Base-by-base conservation (phyloP, 2,329 filamentous ascomycete genomes). In the Xylaria sp. region DNA sequence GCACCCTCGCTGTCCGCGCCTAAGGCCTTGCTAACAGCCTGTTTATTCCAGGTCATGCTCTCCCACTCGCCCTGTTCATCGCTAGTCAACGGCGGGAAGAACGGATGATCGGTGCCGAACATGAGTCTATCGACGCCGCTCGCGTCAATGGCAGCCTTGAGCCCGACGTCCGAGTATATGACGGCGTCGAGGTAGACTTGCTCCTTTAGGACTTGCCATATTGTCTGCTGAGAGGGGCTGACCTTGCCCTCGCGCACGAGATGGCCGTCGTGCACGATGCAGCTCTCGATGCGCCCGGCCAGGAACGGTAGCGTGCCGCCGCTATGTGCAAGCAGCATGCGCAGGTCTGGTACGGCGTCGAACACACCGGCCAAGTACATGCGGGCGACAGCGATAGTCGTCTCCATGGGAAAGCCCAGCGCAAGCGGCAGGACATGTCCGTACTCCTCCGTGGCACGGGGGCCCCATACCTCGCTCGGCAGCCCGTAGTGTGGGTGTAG, bases 401-500 rank as follows among this genome's bases (percentile, higher is more conserved):
- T 98, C 81, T 98, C 94, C 72, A 98, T 88, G 0, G 94, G 94
- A 77, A 97, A 97, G 0, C 94, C 94, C 3, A 98, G 82, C 0
- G 93, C 93, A 0, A 98, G 83, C 0, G 94, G 92, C 2, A 98
- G 84, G 0, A 97, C 93, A 78, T 97, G 94, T 0, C 94, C 94
- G 77, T 97, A 97, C 68, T 91, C 90, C 24, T 82, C 83, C 48
- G 79, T 82, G 0, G 87, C 88, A 7, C 91, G 84, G 0, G 92
- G 88, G 0, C 94, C 94, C 81, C 92, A 97, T 3, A 97, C 93
- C 8, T 89, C 87, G 67, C 88, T 87, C 0, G 93, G 94, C 2
- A 98, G 86, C 1, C 94, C 94, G 78, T 98, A 97, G 80, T 98
- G 94, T 32, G 94, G 94, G 79, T 98, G 94, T 60, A 98, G 80